Evolutionary conservation across 2,329 filamentous ascomycete genomes (phyloP), one percentile per base, ranked within the genome.

Genomic region (Amauroascus niger): DNA sequence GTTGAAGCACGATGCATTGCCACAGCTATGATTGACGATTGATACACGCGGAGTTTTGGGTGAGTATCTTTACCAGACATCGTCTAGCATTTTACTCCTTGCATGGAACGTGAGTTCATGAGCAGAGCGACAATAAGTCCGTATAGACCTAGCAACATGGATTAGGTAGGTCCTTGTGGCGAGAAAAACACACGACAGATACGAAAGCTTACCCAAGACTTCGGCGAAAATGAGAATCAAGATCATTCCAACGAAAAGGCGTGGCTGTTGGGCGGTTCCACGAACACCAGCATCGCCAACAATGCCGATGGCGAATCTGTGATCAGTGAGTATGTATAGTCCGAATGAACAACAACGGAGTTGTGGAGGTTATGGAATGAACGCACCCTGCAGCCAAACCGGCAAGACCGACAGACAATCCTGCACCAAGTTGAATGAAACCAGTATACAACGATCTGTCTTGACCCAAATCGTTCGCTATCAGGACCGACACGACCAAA

Each of bases 211-310:
- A 93, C 89, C 90, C 84, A 96, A 76, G 63, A 96, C 90, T 91
- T 96, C 90, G 63, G 90, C 90, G 80, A 95, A 96, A 91, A 96
- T 96, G 76, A 96, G 88, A 78, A 96, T 96, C 71, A 96, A 74
- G 75, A 96, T 95, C 89, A 96, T 96, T 75, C 90, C 90, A 69
- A 95, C 89, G 75, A 94, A 95, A 63, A 95, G 80, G 61, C 74
- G 68, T 49, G 73, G 74, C 66, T 77, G 74, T 64, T 76, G 74
- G 49, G 74, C 74, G 57, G 73, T 75, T 63, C 74, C 74, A 58
- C 74, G 72, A 52, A 76, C 74, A 71, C 74, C 74, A 57, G 74
- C 74, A 62, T 77, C 73, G 67, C 74, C 87, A 60, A 90, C 86
- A 67, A 91, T 90, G 72, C 87, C 87, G 66, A 91, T 90, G 68